These are phyloP conservation scores for Pleurotus tuoliensis DNA, from an alignment of 768 basidiomycete genomes.

Conservation along the genomic window DNA sequence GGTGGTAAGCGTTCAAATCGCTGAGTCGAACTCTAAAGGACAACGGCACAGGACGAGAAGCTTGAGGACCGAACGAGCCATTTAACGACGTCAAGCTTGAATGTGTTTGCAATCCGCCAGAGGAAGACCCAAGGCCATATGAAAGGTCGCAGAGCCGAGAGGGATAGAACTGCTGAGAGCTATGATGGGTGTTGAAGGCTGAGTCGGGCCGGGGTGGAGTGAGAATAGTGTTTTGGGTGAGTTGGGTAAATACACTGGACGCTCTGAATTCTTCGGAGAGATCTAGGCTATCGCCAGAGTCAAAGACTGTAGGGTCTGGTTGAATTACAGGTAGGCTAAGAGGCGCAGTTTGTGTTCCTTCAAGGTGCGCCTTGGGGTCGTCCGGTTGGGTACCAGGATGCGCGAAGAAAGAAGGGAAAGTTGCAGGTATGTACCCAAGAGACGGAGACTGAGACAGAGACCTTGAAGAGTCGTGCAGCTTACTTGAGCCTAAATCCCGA, in stretches of 20 bases:
- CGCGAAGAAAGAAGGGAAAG: neutral
- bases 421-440: constrained; percentile 1
- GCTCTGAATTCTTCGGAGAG: constrained; percentile 2
- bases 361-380: neutral
- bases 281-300: neutral
- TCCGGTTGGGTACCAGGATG: neutral
- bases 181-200: neutral
- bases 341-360: neutral
- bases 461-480: neutral
- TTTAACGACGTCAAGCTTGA: neutral
- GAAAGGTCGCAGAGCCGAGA: neutral
- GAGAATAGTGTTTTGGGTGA: neutral
- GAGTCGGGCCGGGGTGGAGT: neutral
- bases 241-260: neutral
- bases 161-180: no score
- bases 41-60: neutral
- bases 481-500: neutral
- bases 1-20: constrained; percentile 4
- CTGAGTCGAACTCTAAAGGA: neutral
- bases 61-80: neutral
- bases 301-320: neutral
- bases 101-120: constrained; percentile 1
- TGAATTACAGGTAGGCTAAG: neutral
- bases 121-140: neutral
- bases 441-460: constrained; percentile 1